Conservation (phyloP, 495 filamentous ascomycete genomes). For the Tetracladium setigerum region DNA sequence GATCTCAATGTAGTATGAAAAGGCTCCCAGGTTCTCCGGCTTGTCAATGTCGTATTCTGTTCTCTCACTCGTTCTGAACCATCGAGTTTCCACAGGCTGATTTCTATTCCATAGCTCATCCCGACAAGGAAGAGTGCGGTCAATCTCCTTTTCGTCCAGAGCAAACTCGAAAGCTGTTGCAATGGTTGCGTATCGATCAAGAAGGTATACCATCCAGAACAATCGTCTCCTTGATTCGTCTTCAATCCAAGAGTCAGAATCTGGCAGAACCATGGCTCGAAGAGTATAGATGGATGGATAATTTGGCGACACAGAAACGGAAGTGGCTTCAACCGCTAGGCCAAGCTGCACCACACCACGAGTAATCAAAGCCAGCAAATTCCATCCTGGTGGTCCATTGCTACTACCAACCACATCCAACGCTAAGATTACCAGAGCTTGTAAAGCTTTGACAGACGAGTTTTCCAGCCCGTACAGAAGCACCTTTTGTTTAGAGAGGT, state of each 20-base stretch:
- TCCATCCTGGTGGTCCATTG: constrained; percentile 78
- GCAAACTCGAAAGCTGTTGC: constrained; percentile 88
- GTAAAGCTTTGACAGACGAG: constrained; percentile 77
- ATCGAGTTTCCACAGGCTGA: constrained; percentile 72
- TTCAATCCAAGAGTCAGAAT: constrained; percentile 78
- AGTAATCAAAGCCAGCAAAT: constrained; percentile 78
- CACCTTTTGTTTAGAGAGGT: constrained; percentile 76
- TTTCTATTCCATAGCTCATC: constrained; percentile 82
- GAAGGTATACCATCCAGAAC: constrained; percentile 89
- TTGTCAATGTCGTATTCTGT: constrained; percentile 57
- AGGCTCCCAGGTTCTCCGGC: constrained; percentile 70
- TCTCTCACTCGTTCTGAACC: constrained; percentile 56
- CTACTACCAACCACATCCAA: constrained; percentile 28
- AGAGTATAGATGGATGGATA: constrained; percentile 79
- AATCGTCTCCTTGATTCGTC: constrained; percentile 75
- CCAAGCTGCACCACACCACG: constrained; percentile 80
- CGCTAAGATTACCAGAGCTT: constrained; percentile 70
- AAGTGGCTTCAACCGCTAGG: constrained; percentile 70
- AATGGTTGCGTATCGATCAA: constrained; percentile 83
- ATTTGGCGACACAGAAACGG: constrained; percentile 57
- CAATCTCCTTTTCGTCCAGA: constrained; percentile 79
- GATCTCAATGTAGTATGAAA: constrained; percentile 81
- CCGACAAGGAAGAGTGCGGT: constrained; percentile 75
- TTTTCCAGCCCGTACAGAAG: constrained; percentile 71
- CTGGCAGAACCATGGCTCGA: constrained; percentile 71